These are phyloP conservation scores for Halocafeteria seosinensis DNA, from an alignment of 108 stramenopile species.

Conservation along the genomic window DNA sequence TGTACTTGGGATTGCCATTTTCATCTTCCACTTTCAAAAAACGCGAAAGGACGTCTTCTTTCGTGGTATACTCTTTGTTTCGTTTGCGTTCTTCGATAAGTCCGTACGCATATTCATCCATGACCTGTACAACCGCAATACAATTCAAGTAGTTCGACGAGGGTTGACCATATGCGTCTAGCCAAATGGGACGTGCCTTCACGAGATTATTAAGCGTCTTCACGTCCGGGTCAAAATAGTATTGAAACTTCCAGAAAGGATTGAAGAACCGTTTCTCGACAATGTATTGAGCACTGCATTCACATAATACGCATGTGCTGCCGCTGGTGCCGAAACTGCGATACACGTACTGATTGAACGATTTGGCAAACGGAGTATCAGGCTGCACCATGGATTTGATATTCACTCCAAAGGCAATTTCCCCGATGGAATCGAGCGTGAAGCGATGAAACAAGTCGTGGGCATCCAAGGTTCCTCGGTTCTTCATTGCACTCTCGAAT, in stretches of 20 bases:
- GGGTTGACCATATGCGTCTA: too few relatives aligned
- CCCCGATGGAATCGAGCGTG: slow-evolving; percentile 30
- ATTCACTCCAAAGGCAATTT: slow-evolving; percentile 35
- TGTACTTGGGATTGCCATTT: background rate
- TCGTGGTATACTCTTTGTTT: background rate
- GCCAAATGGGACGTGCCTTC: slow-evolving; percentile 7
- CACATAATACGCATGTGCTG: too few relatives aligned
- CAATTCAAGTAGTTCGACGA: too few relatives aligned
- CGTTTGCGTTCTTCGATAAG: slow-evolving; percentile 18
- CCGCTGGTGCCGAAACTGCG: too few relatives aligned
- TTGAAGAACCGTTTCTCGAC: slow-evolving; percentile 20
- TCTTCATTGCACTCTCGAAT: background rate
- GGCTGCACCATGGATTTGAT: slow-evolving; percentile 17
- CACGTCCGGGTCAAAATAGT: background rate
- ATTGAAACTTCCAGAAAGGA: slow-evolving; percentile 18
- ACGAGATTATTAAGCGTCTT: too few relatives aligned
- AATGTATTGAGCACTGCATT: slow-evolving; percentile 9
- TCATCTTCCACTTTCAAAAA: slow-evolving; percentile 9
- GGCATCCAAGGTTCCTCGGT: slow-evolving; percentile 12
- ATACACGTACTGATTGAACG: too few relatives aligned
- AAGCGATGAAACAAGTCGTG: slow-evolving; percentile 21
- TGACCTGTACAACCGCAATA: slow-evolving; percentile 4
- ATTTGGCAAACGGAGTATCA: slow-evolving; percentile 17
- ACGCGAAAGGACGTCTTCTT: slow-evolving; percentile 14
- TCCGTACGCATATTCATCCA: slow-evolving; percentile 19